Evolutionary conservation across 192 early-diverging fungal genomes (phyloP).

Genomic region (Haplosporangium gracile): DNA sequence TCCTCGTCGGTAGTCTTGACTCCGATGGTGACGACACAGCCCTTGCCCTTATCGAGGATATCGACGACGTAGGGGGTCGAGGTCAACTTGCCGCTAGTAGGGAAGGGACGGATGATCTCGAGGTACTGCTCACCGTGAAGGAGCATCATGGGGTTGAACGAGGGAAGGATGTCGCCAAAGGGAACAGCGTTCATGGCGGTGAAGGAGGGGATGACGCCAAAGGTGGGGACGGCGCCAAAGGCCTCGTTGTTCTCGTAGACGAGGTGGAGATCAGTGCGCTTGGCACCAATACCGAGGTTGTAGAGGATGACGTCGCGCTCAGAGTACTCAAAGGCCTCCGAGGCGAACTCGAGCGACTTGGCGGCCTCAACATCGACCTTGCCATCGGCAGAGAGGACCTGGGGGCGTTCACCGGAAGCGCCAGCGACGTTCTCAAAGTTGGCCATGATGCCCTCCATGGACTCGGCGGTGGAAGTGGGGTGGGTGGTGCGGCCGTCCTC

Average conservation of each 20-base stretch:
- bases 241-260: slow-evolving; percentile 94
- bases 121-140: slow-evolving; percentile 99
- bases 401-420: slow-evolving; percentile 45
- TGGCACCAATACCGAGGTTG: slow-evolving; percentile 94
- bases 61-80: slow-evolving; percentile 87
- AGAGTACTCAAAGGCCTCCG: slow-evolving; percentile 78
- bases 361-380: slow-evolving; percentile 75
- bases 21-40: slow-evolving; percentile 83
- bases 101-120: slow-evolving; percentile 87
- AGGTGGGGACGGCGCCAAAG: slow-evolving; percentile 93
- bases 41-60: slow-evolving; percentile 98
- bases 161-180: slow-evolving; percentile 78
- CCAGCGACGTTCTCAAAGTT: slow-evolving; percentile 80
- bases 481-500: slow-evolving; percentile 95
- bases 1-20: slow-evolving; percentile 84
- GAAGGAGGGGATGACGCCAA: slow-evolving; percentile 91
- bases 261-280: slow-evolving; percentile 84
- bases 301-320: slow-evolving; percentile 95
- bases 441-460: slow-evolving; percentile 85
- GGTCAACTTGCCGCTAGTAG: slow-evolving; percentile 84
- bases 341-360: slow-evolving; percentile 66
- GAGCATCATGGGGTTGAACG: slow-evolving; percentile 96
- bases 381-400: slow-evolving; percentile 55
- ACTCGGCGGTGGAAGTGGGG: slow-evolving; percentile 82
- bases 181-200: slow-evolving; percentile 74